Evolutionary conservation across 495 filamentous ascomycete species (phyloP).

Genomic region (Penicillium silybi): DNA sequence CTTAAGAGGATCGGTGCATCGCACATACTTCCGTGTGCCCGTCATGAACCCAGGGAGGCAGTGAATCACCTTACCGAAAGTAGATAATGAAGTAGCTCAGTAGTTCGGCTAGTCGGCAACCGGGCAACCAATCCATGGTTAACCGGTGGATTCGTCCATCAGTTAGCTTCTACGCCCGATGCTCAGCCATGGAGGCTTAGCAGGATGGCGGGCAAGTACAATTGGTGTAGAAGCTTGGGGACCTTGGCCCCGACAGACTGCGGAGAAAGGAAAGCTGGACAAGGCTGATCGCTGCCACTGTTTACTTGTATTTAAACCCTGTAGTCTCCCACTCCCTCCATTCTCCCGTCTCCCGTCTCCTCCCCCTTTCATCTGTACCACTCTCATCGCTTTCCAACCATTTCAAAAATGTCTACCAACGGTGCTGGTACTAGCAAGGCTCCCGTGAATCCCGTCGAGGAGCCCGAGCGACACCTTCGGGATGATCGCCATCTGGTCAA

Average conservation of each 20-base stretch:
- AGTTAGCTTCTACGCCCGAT: conserved; percentile 2
- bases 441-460: conserved; percentile 33
- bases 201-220: not conserved
- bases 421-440: conserved; percentile 40
- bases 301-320: conserved; percentile 9
- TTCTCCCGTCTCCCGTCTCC: not conserved
- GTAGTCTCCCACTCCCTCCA: not conserved
- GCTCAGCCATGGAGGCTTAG: conserved; percentile 19
- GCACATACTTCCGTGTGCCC: conserved; percentile 11
- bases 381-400: not conserved
- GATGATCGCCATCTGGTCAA: conserved; percentile 51
- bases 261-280: conserved; percentile 10
- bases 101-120: conserved; percentile 14
- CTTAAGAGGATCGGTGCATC: not conserved
- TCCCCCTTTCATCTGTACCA: not conserved
- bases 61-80: not conserved
- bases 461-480: conserved; percentile 1
- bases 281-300: not conserved
- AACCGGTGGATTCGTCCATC: not conserved
- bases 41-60: not conserved
- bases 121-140: not conserved
- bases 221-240: not conserved
- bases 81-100: not conserved
- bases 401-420: conserved; percentile 26
- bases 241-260: conserved; percentile 4